Base-by-base conservation (phyloP, 495 filamentous ascomycete species). In the Penicilliopsis zonata region DNA sequence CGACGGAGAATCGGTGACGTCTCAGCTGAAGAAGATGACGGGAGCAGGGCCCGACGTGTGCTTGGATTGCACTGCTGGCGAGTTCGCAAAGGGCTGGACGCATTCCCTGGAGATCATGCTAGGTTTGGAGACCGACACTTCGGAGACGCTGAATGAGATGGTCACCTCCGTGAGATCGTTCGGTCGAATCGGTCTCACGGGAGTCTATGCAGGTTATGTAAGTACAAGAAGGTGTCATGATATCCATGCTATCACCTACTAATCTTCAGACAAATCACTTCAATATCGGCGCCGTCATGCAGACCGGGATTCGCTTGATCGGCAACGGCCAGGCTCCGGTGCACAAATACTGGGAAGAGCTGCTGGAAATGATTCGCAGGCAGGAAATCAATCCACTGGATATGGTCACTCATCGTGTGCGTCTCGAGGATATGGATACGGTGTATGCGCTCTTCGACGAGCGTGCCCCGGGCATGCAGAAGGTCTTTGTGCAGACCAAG, bases 81-180 rank as follows among this genome's bases (percentile, higher is more conserved):
- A 88, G 52, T 93, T 88, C 40, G 70, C 86, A 10, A 90, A 93
- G 59, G 74, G 82, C 12, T 85, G 78, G 75, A 61, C 69, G 26
- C 80, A 88, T 53, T 82, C 78, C 59, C 66, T 90, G 18, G 80
- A 93, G 60, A 67, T 76, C 47, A 40, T 70, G 33, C 31, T 87
- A 0, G 82, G 82, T 0, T 49, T 80, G 28, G 86, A 94, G 53
- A 94, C 83, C 2, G 86, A 93, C 51, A 84, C 80, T 3, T 79
- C 74, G 27, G 86, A 94, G 57, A 76, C 90, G 28, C 25, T 93
- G 35, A 94, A 94, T 45, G 83, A 94, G 59, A 84, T 86, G 75
- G 72, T 94, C 24, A 76, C 75, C 23, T 67, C 76, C 9, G 81
- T 87, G 7, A 64, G 77, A 24, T 80, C 75, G 31, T 92, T 74